Evolutionary conservation across 495 filamentous ascomycete genomes (phyloP), one percentile per base, ranked within the genome.

Genomic region (Neurospora sp.): DNA sequence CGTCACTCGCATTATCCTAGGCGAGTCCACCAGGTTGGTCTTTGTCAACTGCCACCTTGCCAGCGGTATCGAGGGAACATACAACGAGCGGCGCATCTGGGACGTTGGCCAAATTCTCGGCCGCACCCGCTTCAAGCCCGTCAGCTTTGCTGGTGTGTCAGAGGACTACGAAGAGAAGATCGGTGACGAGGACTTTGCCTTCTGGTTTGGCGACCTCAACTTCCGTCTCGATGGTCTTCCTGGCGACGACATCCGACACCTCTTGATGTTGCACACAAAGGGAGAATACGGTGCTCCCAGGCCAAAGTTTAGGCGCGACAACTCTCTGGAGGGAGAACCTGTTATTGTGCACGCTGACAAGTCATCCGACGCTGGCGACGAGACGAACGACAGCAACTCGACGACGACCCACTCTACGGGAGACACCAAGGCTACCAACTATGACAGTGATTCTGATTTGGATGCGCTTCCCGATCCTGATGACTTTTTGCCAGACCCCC

Each of bases 191-290:
- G 96, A 98, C 79, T 94, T 97, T 82, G 88, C 90, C 2, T 97
- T 98, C 76, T 98, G 94, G 93, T 94, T 97, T 79, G 96, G 96
- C 28, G 96, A 99, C 81, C 86, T 99, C 10, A 99, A 99, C 81
- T 99, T 97, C 77, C 88, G 96, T 40, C 85, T 99, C 1, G 94
- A 97, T 62, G 91, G 90, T 69, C 89, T 98, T 6, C 92, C 96
- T 0, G 94, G 93, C 0, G 93, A 93, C 69, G 96, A 98, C 81
- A 95, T 99, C 39, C 88, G 96, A 31, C 88, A 90, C 70, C 87
- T 98, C 8, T 86, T 99, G 37, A 91, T 90, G 82, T 86, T 96
- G 24, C 94, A 98, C 79, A 91, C 92, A 1, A 86, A 86, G 31
- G 92, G 94, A 72, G 89, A 94, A 74, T 96, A 95, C 73, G 92